Base-by-base conservation (phyloP, 345 rosid genomes). In the Clarkia xantiana region DNA sequence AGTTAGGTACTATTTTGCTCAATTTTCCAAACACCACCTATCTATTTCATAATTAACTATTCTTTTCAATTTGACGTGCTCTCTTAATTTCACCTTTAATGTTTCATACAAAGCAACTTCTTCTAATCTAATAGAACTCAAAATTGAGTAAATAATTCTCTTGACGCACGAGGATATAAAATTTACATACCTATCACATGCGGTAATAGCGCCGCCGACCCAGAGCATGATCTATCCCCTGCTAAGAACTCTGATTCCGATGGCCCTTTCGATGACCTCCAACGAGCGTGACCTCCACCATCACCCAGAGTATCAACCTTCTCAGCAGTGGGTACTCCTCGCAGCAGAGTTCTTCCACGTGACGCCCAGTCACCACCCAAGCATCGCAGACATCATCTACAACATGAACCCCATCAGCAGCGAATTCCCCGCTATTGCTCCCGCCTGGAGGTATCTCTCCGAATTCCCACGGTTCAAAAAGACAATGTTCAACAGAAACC, bases 221-320 rank as follows among this genome's bases (percentile, higher is more conserved):
- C 97, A 86, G 1, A 90, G 84, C 2, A 94, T 95, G 66, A 86
- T 50, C 6, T 65, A 62, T 13, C 97, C 97, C 20, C 68, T 67
- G 58, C 96, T 90, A 69, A 90, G 79, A 53, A 90, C 84, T 77
- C 81, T 87, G 52, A 90, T 79, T 11, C 91, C 97, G 44, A 90
- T 83, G n/a, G 94, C 97, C 61, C 96, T 86, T 1, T 94, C 97
- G 18, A 90, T 90, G 16, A 89, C 97, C 63, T 89, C 97, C 97
- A 25, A 89, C 76, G 38, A 89, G 67, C 25, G 97, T 86, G 52
- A 89, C 54, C 74, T 90, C 97, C n/a, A 95, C 95, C 94, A 90
- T 86, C 65, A 74, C 67, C 95, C 95, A 90, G 44, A 83, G 73
- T 57, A 77, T 64, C 25, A 71, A 62, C 55, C 91, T 67, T 12